Evolutionary conservation across 2,329 filamentous ascomycete species (phyloP).

Genomic region (Zalaria obscura): DNA sequence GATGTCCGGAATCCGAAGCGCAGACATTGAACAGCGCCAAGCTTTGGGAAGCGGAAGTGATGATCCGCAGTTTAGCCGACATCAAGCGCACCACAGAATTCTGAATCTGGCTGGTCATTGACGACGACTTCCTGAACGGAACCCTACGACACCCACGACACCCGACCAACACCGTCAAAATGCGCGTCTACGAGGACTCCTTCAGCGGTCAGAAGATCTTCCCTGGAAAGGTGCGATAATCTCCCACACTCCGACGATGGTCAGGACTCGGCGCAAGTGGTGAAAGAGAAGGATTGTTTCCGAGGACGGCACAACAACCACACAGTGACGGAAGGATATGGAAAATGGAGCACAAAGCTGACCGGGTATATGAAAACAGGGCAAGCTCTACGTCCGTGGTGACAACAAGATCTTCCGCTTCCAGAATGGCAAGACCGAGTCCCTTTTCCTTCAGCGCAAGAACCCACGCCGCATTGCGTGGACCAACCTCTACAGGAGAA

Average conservation of each 20-base stretch:
- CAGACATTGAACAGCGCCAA: too few species aligned
- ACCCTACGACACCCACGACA: slow-evolving; percentile 1
- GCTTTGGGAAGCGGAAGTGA: too few species aligned
- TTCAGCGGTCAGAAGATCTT: slow-evolving; percentile 70
- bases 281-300: slow-evolving; percentile 1
- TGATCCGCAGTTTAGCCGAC: too few species aligned
- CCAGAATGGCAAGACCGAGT: slow-evolving; percentile 99
- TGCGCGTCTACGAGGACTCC: slow-evolving; percentile 66
- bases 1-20: too few species aligned
- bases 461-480: slow-evolving; percentile 99
- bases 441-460: slow-evolving; percentile 99
- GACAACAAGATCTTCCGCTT: slow-evolving; percentile 99
- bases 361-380: slow-evolving; percentile 40
- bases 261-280: not conserved
- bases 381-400: slow-evolving; percentile 98
- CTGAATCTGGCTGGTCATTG: too few species aligned
- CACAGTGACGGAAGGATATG: not conserved
- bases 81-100: too few species aligned
- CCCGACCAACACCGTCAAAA: slow-evolving; percentile 35
- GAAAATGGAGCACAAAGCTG: slow-evolving; percentile 2
- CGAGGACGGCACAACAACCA: slow-evolving; percentile 1
- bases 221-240: slow-evolving; percentile 56
- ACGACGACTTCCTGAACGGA: not conserved
- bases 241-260: slow-evolving; percentile 2
- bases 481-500: slow-evolving; percentile 95